These are phyloP conservation scores for Hortiboletus campestris DNA, from an alignment of 768 basidiomycete genomes.

Conservation along the genomic window DNA sequence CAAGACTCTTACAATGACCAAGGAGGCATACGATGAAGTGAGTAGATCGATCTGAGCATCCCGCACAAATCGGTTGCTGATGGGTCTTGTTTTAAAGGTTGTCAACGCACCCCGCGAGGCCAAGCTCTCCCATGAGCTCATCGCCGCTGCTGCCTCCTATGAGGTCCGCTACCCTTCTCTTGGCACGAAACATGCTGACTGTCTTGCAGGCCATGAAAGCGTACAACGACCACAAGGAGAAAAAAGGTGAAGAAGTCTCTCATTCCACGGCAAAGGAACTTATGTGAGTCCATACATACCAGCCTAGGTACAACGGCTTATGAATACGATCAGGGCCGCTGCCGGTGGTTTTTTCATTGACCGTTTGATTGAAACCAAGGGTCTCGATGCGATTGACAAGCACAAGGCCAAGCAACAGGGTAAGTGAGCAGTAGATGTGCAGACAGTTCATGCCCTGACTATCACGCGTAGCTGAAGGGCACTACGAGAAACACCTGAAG, in stretches of 20 bases:
- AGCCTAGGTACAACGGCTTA: not conserved
- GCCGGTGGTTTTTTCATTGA: slow-evolving; percentile 53
- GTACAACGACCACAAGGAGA: slow-evolving; percentile 52
- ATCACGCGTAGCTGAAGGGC: slow-evolving; percentile 3
- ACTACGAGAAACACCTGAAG: not conserved
- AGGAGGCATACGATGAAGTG: slow-evolving; percentile 21
- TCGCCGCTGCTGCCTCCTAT: slow-evolving; percentile 65
- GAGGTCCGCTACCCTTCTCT: slow-evolving; percentile 39
- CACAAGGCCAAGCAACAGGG: slow-evolving; percentile 42
- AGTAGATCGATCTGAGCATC: not conserved
- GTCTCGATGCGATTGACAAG: slow-evolving; percentile 47
- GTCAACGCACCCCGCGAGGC: slow-evolving; percentile 54
- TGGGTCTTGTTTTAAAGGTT: slow-evolving; percentile 34
- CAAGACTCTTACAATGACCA: slow-evolving; percentile 11
- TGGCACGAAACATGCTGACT: not conserved
- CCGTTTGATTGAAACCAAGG: slow-evolving; percentile 56
- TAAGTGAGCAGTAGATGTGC: slow-evolving; percentile 3
- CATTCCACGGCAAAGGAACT: slow-evolving; percentile 59
- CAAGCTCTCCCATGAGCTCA: slow-evolving; percentile 59
- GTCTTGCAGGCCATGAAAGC: slow-evolving; percentile 56
- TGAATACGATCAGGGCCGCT: slow-evolving; percentile 44
- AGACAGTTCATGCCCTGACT: not conserved
- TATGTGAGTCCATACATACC: slow-evolving; percentile 36
- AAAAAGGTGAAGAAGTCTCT: slow-evolving; percentile 45
- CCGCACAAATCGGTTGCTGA: not conserved